Evolutionary conservation across 2,329 filamentous ascomycete genomes (phyloP), one percentile per base, ranked within the genome.

Genomic region (Trichoderma endophyticum): DNA sequence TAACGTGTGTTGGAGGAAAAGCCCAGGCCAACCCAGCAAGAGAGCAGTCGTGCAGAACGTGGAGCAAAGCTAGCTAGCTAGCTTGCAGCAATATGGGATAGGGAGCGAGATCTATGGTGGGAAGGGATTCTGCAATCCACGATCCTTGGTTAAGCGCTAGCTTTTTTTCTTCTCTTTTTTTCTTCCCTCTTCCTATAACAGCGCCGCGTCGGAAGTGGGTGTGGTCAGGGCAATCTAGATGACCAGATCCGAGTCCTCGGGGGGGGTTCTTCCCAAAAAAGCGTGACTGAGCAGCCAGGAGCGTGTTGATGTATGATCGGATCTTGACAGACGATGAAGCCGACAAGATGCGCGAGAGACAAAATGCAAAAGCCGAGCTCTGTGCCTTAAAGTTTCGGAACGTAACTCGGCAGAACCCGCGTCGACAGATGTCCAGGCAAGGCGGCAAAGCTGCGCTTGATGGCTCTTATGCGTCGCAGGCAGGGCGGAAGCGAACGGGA

Each of bases 381-480:
- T 57, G 70, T 70, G 56, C 54, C 24, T 15, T 51, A 1, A 54
- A 70, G 56, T 30, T 60, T 28, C 56, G 59, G 63, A 71, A 70
- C 72, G 73, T 71, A 65, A 63, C 61, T 32, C 61, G 63, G 73
- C 66, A 11, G 28, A 32, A 66, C 34, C 36, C 68, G 71, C 74
- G 73, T 65, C 73, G 72, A 73, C 70, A 72, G 61, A 24, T 54
- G 67, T 66, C 39, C 54, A 71, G 63, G 69, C 28, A 39, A n/a
- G 34, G 59, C 43, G 63, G 24, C 63, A 68, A 73, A 70, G 66
- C 66, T 30, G 18, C 66, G 62, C 57, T 30, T 59, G 66, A 11
- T 66, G 72, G 71, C 74, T 74, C 71, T 64, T 62, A 18, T 64
- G 68, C 70, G n/a, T 60, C 67, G 72, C 57, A 34, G 57, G 48